Evolutionary conservation across 2,329 filamentous ascomycete genomes (phyloP), one percentile per base, ranked within the genome.

Genomic region (Microcyclospora tardicrescens): DNA sequence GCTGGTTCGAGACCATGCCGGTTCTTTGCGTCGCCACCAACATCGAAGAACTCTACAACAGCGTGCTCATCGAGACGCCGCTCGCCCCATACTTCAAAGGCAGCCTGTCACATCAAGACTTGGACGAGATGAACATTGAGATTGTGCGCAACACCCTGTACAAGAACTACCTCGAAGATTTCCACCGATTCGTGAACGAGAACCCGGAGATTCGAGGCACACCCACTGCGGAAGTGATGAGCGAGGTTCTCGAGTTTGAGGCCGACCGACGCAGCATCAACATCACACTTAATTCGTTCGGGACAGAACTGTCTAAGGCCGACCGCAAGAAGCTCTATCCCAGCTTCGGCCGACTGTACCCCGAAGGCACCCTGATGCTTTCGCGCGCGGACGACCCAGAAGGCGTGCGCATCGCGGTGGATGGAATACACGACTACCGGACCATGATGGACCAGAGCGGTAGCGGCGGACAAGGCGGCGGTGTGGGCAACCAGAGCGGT

Each of bases 151-250:
- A 98, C 65, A 98, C 87, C 1, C 71, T 98, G 28, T 98, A 96
- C 72, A 98, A 98, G 74, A 96, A 96, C 70, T 98, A 98, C 60
- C 75, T 98, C 6, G 91, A 98, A 61, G 91, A 96, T 60, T 98
- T 98, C 62, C 77, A 96, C 68, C 74, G 82, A 48, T 98, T 95
- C 61, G 82, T 96, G 64, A 94, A 89, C 65, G 82, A 79, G 9
- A 76, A 94, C 56, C 71, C 86, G 0, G 89, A 93, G 32, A 81
- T 96, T 65, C 72, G 74, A 29, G 84, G 85, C 29, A 93, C 87
- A 6, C 86, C 91, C 1, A 98, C 91, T 0, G 73, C 85, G 33
- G 86, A 94, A 54, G 79, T 95, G 59, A 98, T 98, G 91, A 79
- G 81, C 6, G 89, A 96, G 65, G 84, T 95, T 37, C 70, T 98